Base-by-base conservation (phyloP, 768 basidiomycete species). In the Termitomyces titanicus region DNA sequence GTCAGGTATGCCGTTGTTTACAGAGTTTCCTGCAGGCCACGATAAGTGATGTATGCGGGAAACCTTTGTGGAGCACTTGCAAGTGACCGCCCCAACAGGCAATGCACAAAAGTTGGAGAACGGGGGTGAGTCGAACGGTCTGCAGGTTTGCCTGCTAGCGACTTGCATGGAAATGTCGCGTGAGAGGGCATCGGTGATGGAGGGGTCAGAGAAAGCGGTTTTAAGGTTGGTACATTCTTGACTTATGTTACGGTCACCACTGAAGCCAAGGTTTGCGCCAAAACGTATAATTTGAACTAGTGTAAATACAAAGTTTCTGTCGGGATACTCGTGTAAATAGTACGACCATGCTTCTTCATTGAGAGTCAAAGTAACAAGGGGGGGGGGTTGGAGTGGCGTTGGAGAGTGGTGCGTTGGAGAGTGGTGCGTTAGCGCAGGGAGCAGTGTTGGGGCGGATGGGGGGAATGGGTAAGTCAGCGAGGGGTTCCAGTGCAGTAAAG, bases 1-100 rank as follows among this genome's bases (percentile, higher is more conserved):
- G 15, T 72, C 63, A 2, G 70, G 58, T 34, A 74, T 68, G n/a
- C 67, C 65, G 46, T 68, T 61, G 37, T 72, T 72, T 17, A 72
- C 66, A 0, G 67, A 70, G 5, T 17, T 27, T n/a, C 62, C 59
- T 4, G 53, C 35, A 7, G 66, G 71, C 38, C 38, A 40, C 5
- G 49, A 40, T 0, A 72, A 61, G 44, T 71, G 70, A 31, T 68
- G 60, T 24, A 71, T 68, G 7, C 56, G 22, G 17, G 64, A 54
- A 24, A 61, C 49, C 52, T 72, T 70, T 11, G 50, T 18, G 6
- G 64, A 61, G 11, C 61, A 57, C 31, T 70, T 70, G 1, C 63
- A 54, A 1, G 48, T 53, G 4, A 64, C 66, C 0, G 58, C 61
- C 22, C 70, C 66, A 0, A 69, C 51, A 11, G 68, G 70, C 5